These are phyloP conservation scores for Solanum peruvianum DNA, from an alignment of 257 asterid genomes.

Conservation along the genomic window DNA sequence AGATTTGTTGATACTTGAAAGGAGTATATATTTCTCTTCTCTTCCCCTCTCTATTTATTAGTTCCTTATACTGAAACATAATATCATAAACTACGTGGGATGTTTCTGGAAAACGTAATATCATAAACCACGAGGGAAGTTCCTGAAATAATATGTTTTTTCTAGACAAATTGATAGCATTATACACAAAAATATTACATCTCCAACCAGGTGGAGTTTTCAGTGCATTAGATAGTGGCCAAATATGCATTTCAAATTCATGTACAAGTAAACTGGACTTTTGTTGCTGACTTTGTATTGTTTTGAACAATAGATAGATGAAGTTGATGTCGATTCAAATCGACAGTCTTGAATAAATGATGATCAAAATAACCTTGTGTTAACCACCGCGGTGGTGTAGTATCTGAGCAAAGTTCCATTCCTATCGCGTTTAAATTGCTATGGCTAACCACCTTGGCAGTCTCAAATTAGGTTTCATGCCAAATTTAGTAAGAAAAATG, in stretches of 20 bases:
- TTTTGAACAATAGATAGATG: neutral
- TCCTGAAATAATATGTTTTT: neutral
- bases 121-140: neutral
- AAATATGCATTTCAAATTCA: neutral
- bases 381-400: neutral
- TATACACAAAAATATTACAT: neutral
- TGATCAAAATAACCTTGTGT: neutral
- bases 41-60: neutral
- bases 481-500: slow-evolving; percentile 66
- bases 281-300: neutral
- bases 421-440: slow-evolving; percentile 24
- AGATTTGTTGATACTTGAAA: neutral
- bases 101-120: neutral
- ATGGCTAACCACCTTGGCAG: slow-evolving; percentile 78
- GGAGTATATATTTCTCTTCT: neutral
- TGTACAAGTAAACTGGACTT: neutral
- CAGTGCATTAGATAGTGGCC: neutral
- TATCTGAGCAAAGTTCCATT: neutral
- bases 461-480: slow-evolving; percentile 60
- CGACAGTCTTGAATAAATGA: neutral
- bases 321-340: neutral
- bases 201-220: neutral
- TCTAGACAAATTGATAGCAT: no score
- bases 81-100: no score
- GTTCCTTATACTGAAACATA: neutral